Percentiles rank a stretch among this genome's conserved stretches.
These are phyloP conservation scores for Argentina anserina DNA, from an alignment of 306 rosid species.

Conservation along the genomic window DNA sequence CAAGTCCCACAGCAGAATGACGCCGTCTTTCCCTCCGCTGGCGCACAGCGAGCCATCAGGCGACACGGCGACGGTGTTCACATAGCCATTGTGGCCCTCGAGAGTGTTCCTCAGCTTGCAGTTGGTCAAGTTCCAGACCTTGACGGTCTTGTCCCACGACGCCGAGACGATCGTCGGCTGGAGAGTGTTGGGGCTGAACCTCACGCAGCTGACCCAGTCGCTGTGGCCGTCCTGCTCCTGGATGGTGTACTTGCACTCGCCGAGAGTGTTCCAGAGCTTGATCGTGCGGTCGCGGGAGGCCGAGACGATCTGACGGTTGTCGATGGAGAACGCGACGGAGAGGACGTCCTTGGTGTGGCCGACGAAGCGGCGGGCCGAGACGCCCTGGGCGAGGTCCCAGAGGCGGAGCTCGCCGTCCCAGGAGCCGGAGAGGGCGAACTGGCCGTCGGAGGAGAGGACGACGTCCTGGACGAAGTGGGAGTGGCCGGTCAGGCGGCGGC, in stretches of 20 bases:
- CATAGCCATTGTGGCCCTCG: constrained; percentile 75
- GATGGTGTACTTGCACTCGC: constrained; percentile 94
- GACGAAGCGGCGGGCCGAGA: constrained; percentile 80
- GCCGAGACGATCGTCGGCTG: constrained; percentile 93
- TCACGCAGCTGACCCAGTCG: constrained; percentile 91
- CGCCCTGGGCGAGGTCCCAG: constrained; percentile 82
- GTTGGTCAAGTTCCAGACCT: constrained; percentile 83
- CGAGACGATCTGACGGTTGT: constrained; percentile 97
- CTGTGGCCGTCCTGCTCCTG: constrained; percentile 68
- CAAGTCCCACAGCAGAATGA: constrained; percentile 87
- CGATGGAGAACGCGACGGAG: constrained; percentile 88
- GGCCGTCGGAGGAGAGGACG: constrained; percentile 94
- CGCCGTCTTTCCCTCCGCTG: constrained; percentile 92
- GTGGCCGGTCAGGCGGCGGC: constrained; percentile 88
- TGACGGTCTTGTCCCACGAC: constrained; percentile 62
- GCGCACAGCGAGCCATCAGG: constrained; percentile 95
- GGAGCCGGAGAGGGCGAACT: constrained; percentile 95
- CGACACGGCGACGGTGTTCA: constrained; percentile 90
- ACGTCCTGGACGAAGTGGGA: constrained; percentile 91
- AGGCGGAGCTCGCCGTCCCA: constrained; percentile 99
- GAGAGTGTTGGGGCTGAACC: constrained; percentile 66
- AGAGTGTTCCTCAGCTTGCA: constrained; percentile 78
- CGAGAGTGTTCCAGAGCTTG: constrained; percentile 95
- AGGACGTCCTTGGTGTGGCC: constrained; percentile 96
- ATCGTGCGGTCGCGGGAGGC: constrained; percentile 97